Evolutionary conservation across 768 basidiomycete genomes (phyloP).

Genomic region (Auriscalpium orientale): DNA sequence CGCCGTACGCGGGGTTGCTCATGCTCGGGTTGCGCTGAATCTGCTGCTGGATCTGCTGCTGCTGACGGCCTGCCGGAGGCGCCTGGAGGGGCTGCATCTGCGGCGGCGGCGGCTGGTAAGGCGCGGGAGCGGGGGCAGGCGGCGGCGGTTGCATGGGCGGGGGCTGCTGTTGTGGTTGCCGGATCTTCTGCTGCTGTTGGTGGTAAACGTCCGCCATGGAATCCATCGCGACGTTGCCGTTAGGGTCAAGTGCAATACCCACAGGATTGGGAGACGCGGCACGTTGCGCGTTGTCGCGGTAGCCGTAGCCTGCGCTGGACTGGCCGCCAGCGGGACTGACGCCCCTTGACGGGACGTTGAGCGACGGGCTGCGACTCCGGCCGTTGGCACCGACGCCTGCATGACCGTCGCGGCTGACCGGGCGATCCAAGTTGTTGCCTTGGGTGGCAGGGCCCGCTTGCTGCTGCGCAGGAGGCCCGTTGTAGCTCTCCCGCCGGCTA

Average conservation of each 20-base stretch:
- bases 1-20: not conserved
- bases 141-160: constrained; percentile 36
- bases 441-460: constrained; percentile 22
- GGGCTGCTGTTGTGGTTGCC: constrained; percentile 14
- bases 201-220: constrained; percentile 52
- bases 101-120: constrained; percentile 31
- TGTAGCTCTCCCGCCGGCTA: constrained; percentile 23
- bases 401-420: constrained; percentile 58
- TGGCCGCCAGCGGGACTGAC: constrained; percentile 40
- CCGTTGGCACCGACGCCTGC: constrained; percentile 79
- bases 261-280: constrained; percentile 72
- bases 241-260: constrained; percentile 76
- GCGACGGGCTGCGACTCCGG: constrained; percentile 52
- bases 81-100: constrained; percentile 23
- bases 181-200: constrained; percentile 23
- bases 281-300: constrained; percentile 24
- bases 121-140: constrained; percentile 16
- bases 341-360: constrained; percentile 34
- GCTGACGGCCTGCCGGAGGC: not conserved
- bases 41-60: not conserved
- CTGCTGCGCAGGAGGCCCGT: constrained; percentile 20
- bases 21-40: constrained; percentile 8
- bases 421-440: constrained; percentile 30
- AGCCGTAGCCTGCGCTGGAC: constrained; percentile 11
- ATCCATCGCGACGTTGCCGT: constrained; percentile 76